Evolutionary conservation across 768 basidiomycete species (phyloP), one percentile per base, ranked within the genome.

Genomic region (Rickenella mellea): DNA sequence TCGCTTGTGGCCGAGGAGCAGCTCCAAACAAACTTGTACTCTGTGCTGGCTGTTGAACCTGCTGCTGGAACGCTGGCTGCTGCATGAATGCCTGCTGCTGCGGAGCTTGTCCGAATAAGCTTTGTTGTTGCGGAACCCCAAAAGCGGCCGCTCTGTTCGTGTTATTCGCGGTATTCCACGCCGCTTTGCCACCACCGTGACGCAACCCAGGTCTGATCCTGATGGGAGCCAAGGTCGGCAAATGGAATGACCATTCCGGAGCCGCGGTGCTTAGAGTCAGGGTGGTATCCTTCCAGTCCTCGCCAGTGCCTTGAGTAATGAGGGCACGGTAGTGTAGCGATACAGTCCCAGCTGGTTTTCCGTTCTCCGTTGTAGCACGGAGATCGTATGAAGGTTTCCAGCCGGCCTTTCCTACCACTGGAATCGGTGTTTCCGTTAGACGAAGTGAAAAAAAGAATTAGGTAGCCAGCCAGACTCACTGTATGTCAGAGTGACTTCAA

Each of bases 371-470:
- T 0, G 62, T 65, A 2, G 76, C 75, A 43, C 76, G 70, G 1
- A 82, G 65, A 46, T 80, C 78, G 49, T 80, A 80, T 4, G 65
- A 66, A 1, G 77, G 72, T 11, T 55, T 53, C 78, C 77, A 80
- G 20, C 54, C 54, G 2, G 70, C 73, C 25, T 69, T 58, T 37
- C 52, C 60, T n/a, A 81, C 77, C 38, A 76, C 79, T 36, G 10
- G 5, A 17, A 36, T 36, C 5, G 11, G 33, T 3, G 5, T 17
- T 7, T 36, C 3, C 7, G 7, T 36, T 3, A 36, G 3, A 36
- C 11, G 19, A 7, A 14, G 30, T 3, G 20, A 4, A 3, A n/a
- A 7, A 32, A 19, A 32, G 30, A 32, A 7, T 4, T 3, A 32
- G n/a, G 33, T 36, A 22, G 10, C 7, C 11, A 20, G 27, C n/a